Evolutionary conservation across 345 rosid genomes (phyloP), one percentile per base, ranked within the genome.

Genomic region (Laguncularia racemosa): DNA sequence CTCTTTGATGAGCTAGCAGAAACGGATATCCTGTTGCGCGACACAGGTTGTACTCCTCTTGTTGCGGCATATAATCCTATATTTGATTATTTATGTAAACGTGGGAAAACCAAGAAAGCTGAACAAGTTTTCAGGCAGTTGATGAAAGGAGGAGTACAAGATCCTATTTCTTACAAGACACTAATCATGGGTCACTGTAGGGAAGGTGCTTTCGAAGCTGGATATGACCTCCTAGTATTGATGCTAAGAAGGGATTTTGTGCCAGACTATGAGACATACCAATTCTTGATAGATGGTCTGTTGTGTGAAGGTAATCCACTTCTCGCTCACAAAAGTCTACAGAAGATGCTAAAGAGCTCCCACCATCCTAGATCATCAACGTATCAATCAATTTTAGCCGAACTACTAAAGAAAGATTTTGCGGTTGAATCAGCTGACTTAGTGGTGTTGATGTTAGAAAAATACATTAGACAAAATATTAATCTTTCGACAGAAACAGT

Each of bases 51-150:
- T 61, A 73, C 57, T 62, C 88, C 93, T 40, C 76, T 87, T 23
- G 85, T 80, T 69, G 95, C 92, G 3, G 90, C 95, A 43, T 90
- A 87, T 70, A 87, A 78, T 61, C 77, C 90, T 18, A 76, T 90
- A 50, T 84, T 84, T 53, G 80, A 83, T 60, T 77, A 78, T 65
- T 68, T 90, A 60, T 90, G 97, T 58, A 67, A 66, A 70, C 84
- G 59, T 51, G 93, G 95, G 60, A 80, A 83, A 70, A 78, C 91
- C 20, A 55, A 50, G 58, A 84, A 77, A 69, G 95, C 95, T 13
- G 95, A 87, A 60, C 71, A 55, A 53, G 78, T 76, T 40, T 84
- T 84, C 62, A 78, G 95, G 80, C 93, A 90, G 78, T 81, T 90
- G 19, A 78, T 87, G 85, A 87, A 76, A 69, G 76, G 84, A 65